These are phyloP conservation scores for Gremmenia infestans DNA, from an alignment of 2,329 filamentous ascomycete genomes.

Conservation along the genomic window DNA sequence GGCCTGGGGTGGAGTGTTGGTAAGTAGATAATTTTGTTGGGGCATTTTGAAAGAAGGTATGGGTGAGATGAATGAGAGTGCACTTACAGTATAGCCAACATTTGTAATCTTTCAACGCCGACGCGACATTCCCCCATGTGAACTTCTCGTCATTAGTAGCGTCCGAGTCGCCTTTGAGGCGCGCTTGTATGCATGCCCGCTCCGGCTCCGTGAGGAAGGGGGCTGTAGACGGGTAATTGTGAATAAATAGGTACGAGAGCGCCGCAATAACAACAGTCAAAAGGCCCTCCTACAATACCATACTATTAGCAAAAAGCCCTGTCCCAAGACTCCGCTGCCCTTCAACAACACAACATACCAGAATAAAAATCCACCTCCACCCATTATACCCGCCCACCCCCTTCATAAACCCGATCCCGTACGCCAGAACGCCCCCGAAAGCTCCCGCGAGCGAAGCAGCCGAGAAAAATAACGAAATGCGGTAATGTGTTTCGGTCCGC, in stretches of 20 bases:
- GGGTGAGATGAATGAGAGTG: background rate
- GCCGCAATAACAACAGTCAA: constrained; percentile 47
- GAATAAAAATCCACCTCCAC: constrained; percentile 57
- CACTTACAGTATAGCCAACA: constrained; percentile 58
- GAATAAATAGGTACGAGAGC: constrained; percentile 54
- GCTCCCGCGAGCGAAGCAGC: constrained; percentile 51
- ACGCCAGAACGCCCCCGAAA: constrained; percentile 52
- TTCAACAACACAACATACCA: constrained; percentile 36
- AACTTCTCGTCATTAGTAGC: constrained; percentile 65
- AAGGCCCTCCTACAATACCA: constrained; percentile 43
- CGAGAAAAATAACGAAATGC: constrained; percentile 52
- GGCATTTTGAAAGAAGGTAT: background rate
- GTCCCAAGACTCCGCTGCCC: background rate
- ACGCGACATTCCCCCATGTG: constrained; percentile 58
- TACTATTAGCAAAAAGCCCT: background rate
- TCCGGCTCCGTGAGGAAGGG: constrained; percentile 50
- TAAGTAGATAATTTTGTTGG: background rate
- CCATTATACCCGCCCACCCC: constrained; percentile 48
- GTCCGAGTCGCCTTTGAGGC: constrained; percentile 64
- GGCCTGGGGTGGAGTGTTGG: constrained; percentile 32
- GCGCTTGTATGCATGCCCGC: constrained; percentile 40
- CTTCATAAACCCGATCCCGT: constrained; percentile 50
- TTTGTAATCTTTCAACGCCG: constrained; percentile 62
- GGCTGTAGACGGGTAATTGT: constrained; percentile 58
- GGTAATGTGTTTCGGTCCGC: constrained; percentile 48